Percentiles rank a stretch among this genome's conserved stretches.
Conservation (phyloP, 768 basidiomycete species). For the Boletus rubescentipes region DNA sequence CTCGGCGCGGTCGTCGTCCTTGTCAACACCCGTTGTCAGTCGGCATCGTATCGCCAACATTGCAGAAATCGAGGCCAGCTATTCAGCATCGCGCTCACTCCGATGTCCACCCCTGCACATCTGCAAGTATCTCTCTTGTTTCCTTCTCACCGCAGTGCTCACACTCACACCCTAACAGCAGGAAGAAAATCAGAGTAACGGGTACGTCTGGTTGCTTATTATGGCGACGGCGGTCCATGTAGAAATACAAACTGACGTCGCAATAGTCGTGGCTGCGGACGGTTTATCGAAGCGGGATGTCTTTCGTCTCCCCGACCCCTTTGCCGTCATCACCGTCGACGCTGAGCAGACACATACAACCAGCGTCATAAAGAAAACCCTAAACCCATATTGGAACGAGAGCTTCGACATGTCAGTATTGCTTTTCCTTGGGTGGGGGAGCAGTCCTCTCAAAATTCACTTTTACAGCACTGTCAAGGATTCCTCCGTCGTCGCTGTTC, state of each 20-base stretch:
- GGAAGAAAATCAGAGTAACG: slow-evolving; percentile 78
- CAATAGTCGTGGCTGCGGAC: slow-evolving; percentile 90
- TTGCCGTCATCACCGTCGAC: slow-evolving; percentile 97
- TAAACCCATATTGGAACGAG: slow-evolving; percentile 97
- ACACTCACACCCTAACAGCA: slow-evolving; percentile 34
- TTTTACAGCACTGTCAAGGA: slow-evolving; percentile 84
- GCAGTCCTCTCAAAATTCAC: neutral
- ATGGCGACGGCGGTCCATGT: too few relatives aligned
- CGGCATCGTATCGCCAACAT: neutral
- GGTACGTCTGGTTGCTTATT: slow-evolving; percentile 40
- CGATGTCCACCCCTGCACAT: slow-evolving; percentile 30
- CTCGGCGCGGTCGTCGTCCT: slow-evolving; percentile 14
- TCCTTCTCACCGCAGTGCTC: slow-evolving; percentile 1
- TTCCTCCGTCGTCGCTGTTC: slow-evolving; percentile 95
- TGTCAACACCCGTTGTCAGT: slow-evolving; percentile 12
- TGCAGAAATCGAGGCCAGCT: neutral
- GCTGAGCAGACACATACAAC: slow-evolving; percentile 97
- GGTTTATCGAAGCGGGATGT: slow-evolving; percentile 93
- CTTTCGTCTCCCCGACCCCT: slow-evolving; percentile 94
- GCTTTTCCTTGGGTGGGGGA: neutral
- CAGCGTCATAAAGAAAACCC: slow-evolving; percentile 92
- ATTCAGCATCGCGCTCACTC: neutral
- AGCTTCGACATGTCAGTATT: slow-evolving; percentile 89
- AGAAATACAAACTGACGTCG: neutral
- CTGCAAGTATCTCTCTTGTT: slow-evolving; percentile 23